A percentile compares a stretch with the other conserved stretches of the same genome.
These are phyloP conservation scores for Dothistroma pini DNA, from an alignment of 2,329 filamentous ascomycete species.

Conservation along the genomic window DNA sequence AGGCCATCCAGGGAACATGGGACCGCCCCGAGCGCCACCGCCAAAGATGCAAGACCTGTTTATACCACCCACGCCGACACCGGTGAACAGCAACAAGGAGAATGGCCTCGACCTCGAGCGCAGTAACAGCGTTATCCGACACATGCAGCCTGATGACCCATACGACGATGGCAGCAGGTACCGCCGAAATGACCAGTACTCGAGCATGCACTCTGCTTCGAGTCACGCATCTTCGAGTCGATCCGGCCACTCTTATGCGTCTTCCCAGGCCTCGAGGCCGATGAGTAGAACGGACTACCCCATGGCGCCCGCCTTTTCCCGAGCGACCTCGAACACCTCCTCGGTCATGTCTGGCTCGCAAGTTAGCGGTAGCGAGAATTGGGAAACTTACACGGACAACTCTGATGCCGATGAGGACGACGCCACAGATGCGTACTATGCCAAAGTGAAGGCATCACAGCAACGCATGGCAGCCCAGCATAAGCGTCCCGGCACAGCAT, in stretches of 20 bases:
- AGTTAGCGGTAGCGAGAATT: conserved; percentile 75
- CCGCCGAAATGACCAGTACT: conserved; percentile 20
- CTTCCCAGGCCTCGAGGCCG: conserved; percentile 26
- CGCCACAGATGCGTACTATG: conserved; percentile 73
- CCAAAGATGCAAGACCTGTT: conserved; percentile 90
- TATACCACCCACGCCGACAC: conserved; percentile 52
- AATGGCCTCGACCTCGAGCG: conserved; percentile 44
- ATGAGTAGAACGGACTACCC: conserved; percentile 27
- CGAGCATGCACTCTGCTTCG: conserved; percentile 19
- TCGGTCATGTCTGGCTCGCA: conserved; percentile 32
- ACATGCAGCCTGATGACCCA: conserved; percentile 71
- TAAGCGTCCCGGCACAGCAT: conserved; percentile 17
- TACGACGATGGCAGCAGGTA: conserved; percentile 61
- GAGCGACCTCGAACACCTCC: conserved; percentile 33
- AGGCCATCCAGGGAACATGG: conserved; percentile 34
- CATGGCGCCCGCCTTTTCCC: conserved; percentile 32
- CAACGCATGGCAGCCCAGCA: conserved; percentile 46
- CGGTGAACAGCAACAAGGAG: conserved; percentile 29
- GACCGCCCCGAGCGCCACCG: conserved; percentile 61
- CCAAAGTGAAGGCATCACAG: conserved; percentile 63
- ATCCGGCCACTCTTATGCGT: conserved; percentile 25
- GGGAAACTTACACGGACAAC: conserved; percentile 87
- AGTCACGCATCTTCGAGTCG: conserved; percentile 10
- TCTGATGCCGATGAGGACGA: conserved; percentile 53
- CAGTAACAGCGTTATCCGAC: conserved; percentile 57